Conservation (phyloP, 257 asterid genomes). For the Lithospermum erythrorhizon region DNA sequence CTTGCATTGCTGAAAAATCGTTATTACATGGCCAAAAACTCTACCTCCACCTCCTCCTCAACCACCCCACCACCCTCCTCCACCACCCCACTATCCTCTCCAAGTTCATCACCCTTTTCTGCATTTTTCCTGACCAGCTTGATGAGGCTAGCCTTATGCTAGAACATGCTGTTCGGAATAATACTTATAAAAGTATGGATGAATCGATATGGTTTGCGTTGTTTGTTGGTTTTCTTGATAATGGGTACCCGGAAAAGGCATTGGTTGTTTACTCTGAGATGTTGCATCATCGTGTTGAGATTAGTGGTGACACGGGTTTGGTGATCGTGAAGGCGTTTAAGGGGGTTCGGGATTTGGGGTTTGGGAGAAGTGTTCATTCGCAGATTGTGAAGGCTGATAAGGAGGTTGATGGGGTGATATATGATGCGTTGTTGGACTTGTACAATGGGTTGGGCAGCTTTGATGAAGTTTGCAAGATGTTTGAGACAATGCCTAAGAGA, state of each 20-base stretch:
- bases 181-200: constrained; percentile 2
- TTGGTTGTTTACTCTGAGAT: constrained; percentile 24
- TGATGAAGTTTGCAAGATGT: constrained; percentile 25
- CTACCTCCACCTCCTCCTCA: constrained; percentile 29
- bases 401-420: constrained; percentile 43
- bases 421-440: constrained; percentile 33
- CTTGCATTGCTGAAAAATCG: constrained; percentile 36
- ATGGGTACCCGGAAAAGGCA: constrained; percentile 23
- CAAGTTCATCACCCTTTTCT: constrained; percentile 45
- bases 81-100: constrained; percentile 23
- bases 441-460: constrained; percentile 31
- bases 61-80: constrained; percentile 18
- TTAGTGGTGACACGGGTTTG: constrained; percentile 31
- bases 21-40: constrained; percentile 26
- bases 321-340: constrained; percentile 37
- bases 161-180: constrained; percentile 15
- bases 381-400: constrained; percentile 24
- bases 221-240: constrained; percentile 39
- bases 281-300: constrained; percentile 20
- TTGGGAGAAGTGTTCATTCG: constrained; percentile 31
- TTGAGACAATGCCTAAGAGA: constrained; percentile 42
- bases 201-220: constrained; percentile 42
- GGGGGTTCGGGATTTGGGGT: constrained; percentile 13
- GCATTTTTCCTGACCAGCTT: constrained; percentile 32
- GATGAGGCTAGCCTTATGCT: constrained; percentile 37